Evolutionary conservation across 192 early-diverging fungal genomes (phyloP), one percentile per base, ranked within the genome.

Genomic region (Rhizophagus sp.): DNA sequence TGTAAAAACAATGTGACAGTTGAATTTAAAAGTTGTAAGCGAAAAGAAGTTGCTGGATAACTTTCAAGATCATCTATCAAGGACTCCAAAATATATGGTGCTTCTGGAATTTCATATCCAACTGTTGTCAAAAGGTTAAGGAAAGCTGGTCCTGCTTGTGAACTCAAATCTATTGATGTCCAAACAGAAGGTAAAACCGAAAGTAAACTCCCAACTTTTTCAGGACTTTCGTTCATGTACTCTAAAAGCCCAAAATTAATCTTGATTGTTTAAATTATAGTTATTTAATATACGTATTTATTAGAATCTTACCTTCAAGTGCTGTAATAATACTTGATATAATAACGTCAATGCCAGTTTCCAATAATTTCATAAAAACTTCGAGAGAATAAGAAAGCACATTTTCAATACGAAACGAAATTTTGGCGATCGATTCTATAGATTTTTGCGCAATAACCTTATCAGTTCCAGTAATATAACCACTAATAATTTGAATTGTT

Each of bases 281-380:
- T 13, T 0, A 68, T 6, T 8, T 69, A 30, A 17, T 49, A 44
- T 41, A 25, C 8, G 6, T 22, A 11, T 57, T 12, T 25, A 49
- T 15, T 50, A 4, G 24, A 73, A 17, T 27, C 24, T 15, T 76
- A 76, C 75, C 63, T 76, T 62, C 39, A 25, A 76, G 63, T 24
- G 36, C 17, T 19, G 34, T 65, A 24, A 76, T 41, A 47, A 65
- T 76, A 24, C 39, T 34, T 30, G 75, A 76, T 13, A 76, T n/a
- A 44, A 76, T 47, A 25, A 22, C 15, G 15, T 76, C 75, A 25
- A 64, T 65, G 7, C 49, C 39, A 34, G 62, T 64, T 41, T 65
- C 75, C 62, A 76, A 47, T 76, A 76, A 64, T 76, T 65, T 76
- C 12, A 64, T 62, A 5, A 76, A 76, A 19, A 76, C 44, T 76